Conservation (phyloP, 192 early-diverging fungal genomes). For the Rhizophagus prolifer region DNA sequence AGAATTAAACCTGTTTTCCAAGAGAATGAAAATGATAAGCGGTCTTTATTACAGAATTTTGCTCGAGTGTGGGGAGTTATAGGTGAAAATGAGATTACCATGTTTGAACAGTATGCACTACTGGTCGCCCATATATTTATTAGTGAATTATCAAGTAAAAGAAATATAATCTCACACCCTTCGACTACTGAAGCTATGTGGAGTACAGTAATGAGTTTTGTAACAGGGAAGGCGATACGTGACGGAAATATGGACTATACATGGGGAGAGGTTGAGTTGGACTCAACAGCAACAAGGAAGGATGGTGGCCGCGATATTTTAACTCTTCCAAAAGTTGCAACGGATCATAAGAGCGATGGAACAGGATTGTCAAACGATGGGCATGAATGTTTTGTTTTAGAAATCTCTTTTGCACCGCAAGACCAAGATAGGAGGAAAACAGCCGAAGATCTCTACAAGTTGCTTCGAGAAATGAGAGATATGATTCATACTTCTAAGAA, state of each 20-base stretch:
- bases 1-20: slow-evolving; percentile 16
- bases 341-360: slow-evolving; percentile 7
- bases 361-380: slow-evolving; percentile 12
- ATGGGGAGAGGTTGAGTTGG: slow-evolving; percentile 15
- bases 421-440: slow-evolving; percentile 13
- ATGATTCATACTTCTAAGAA: slow-evolving; percentile 5
- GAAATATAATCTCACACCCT: slow-evolving; percentile 8
- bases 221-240: not conserved
- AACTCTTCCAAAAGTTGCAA: not conserved
- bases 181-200: slow-evolving; percentile 9
- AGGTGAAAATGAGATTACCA: not conserved
- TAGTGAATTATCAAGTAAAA: slow-evolving; percentile 1
- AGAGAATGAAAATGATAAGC: slow-evolving; percentile 2
- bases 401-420: slow-evolving; percentile 6
- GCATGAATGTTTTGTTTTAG: slow-evolving; percentile 2
- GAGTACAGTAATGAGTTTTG: slow-evolving; percentile 12
- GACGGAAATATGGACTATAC: not conserved
- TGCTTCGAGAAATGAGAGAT: slow-evolving; percentile 15
- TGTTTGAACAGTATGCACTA: slow-evolving; percentile 7
- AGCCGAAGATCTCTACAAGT: slow-evolving; percentile 23
- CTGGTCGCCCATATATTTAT: slow-evolving; percentile 6
- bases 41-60: not conserved
- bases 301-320: not conserved
- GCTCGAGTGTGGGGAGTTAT: not conserved
- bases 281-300: slow-evolving; percentile 2